Base-by-base conservation (phyloP, 495 filamentous ascomycete species). In the Xylaria longipes region DNA sequence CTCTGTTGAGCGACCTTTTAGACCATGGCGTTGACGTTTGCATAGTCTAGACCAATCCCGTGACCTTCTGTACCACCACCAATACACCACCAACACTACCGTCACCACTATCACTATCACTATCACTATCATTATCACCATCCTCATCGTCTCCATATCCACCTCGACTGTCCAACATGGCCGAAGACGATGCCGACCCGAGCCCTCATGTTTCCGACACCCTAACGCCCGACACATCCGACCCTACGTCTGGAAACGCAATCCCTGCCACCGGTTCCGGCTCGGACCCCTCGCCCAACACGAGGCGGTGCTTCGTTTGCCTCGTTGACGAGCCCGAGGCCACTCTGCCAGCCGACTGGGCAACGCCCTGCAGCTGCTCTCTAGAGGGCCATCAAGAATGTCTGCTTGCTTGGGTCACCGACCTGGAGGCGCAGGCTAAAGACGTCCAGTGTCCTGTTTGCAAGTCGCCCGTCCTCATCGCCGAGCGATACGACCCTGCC, bases 291-390 rank as follows among this genome's bases (percentile, higher is more conserved):
- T 69, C 75, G 12, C 70, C 71, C 17, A 75, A 81, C 71, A 80
- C 91, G 33, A 89, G 89, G 43, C 91, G 90, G 81, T 99, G 96
- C 81, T 98, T 94, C 91, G 95, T 99, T 76, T 99, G 96, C 83
- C 93, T 96, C 76, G 87, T 87, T 65, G 93, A 95, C 73, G 90
- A 94, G 72, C 94, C 90, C 29, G 93, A 97, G 73, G 84, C 87
- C 48, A 84, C 88, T 5, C 73, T 77, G 0, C 89, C 89, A 29
- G 79, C 84, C n/a, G 86, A 91, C 76, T 98, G 95, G 94, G 89
- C 92, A 22, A 91, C 88, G 27, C 94, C 96, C 9, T 99, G 96
- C 80, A 91, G 90, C 0, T 99, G 96, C 82, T 92, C 91, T 27
- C 84, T 99, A 41, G 92, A 91, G 64, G 96, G 95, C 3, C 96